Percentiles rank a stretch among this genome's conserved stretches.
phyloP scores from a whole-genome alignment of 805 yeast species.

The Yamadazyma ubonensis region DNA sequence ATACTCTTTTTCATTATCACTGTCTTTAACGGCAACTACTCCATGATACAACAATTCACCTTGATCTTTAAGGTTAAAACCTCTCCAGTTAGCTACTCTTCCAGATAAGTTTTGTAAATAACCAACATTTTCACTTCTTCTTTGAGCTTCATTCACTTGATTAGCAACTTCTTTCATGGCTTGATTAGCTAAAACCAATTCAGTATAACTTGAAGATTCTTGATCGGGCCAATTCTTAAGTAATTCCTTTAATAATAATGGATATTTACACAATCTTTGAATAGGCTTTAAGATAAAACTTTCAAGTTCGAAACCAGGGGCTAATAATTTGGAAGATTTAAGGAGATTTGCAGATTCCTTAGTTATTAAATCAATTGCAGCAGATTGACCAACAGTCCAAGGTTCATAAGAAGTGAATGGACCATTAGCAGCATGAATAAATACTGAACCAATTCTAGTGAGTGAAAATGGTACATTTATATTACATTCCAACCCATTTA shows the following conservation, averaged over 20 bases:
- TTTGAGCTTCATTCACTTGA: constrained; percentile 88
- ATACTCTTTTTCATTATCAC: constrained; percentile 78
- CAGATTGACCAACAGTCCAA: constrained; percentile 87
- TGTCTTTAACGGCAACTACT: constrained; percentile 64
- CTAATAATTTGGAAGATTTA: constrained; percentile 59
- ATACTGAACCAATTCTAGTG: constrained; percentile 87
- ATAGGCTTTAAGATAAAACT: constrained; percentile 90
- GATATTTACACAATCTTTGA: constrained; percentile 95
- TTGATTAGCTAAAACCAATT: constrained; percentile 65
- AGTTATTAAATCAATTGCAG: constrained; percentile 78
- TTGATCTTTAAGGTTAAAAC: constrained; percentile 71
- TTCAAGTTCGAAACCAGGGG: constrained; percentile 85
- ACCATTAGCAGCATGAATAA: constrained; percentile 73
- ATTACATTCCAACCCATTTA: constrained; percentile 88
- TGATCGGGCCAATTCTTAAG: constrained; percentile 50
- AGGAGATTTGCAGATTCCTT: constrained; percentile 58
- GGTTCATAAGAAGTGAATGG: constrained; percentile 90
- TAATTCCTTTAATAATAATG: constrained; percentile 74
- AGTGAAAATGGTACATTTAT: constrained; percentile 67
- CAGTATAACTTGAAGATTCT: constrained; percentile 46
- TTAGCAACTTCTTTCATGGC: constrained; percentile 82
- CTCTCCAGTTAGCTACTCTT: constrained; percentile 89
- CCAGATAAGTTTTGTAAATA: constrained; percentile 65
- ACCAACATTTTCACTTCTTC: constrained; percentile 83
- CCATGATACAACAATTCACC: constrained; percentile 85